Conservation (phyloP, 176 grass and related monocot species). For the Oryza glumipatula region DNA sequence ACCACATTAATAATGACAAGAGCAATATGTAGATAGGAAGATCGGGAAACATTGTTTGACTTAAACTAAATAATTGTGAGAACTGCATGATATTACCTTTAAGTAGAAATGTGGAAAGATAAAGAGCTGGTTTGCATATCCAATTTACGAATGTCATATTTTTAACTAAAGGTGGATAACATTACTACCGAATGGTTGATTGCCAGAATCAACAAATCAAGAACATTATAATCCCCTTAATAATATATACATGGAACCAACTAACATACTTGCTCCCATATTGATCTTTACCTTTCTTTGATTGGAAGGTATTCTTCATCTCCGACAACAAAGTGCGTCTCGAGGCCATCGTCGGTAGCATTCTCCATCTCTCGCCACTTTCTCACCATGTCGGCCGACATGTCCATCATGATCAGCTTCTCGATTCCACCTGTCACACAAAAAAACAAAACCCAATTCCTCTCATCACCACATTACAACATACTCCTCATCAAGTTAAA, state of each 20-base stretch:
- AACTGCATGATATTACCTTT: background rate
- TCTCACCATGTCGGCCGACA: constrained; percentile 86
- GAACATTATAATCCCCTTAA: background rate
- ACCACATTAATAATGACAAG: constrained; percentile 9
- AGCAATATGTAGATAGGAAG: background rate
- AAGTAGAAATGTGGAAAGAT: background rate
- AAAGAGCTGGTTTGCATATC: background rate
- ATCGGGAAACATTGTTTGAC: background rate
- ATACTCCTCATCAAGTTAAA: background rate
- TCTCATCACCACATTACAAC: background rate
- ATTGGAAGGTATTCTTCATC: constrained; percentile 92
- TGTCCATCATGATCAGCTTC: constrained; percentile 96
- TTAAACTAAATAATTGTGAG: background rate
- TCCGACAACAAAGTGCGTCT: constrained; percentile 68
- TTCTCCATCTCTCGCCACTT: constrained; percentile 63
- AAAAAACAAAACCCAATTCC: background rate
- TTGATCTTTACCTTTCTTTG: constrained; percentile 72
- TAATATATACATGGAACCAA: background rate
- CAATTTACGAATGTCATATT: background rate
- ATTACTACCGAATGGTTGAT: background rate
- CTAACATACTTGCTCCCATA: background rate
- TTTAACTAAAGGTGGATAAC: background rate
- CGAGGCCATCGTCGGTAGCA: constrained; percentile 30
- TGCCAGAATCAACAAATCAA: background rate
- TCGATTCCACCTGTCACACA: constrained; percentile 78